A percentile compares a stretch with the other conserved stretches of the same genome.
phyloP scores from a whole-genome alignment of 2,329 filamentous ascomycete species.

The Diaporthe amygdali region DNA sequence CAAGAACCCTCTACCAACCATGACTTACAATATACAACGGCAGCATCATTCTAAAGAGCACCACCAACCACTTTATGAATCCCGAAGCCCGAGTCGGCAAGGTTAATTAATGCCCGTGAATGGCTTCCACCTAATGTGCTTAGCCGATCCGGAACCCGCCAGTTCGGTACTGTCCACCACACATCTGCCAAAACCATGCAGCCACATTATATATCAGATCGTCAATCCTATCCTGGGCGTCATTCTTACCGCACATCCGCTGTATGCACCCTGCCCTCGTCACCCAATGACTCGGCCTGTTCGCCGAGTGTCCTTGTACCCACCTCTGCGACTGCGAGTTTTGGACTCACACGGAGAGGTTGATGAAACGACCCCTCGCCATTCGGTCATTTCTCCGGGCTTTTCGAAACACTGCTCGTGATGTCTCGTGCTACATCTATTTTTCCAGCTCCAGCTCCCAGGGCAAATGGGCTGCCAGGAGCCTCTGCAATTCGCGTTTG shows the following conservation, averaged over 20 bases:
- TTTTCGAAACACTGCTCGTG: slow-evolving; percentile 3
- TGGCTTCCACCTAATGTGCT: slow-evolving; percentile 15
- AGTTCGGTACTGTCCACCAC: slow-evolving; percentile 16
- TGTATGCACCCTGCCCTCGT: neutral
- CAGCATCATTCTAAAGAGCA: neutral
- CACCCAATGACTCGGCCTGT: neutral
- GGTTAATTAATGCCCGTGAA: neutral
- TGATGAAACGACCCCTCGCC: slow-evolving; percentile 12
- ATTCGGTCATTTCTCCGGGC: slow-evolving; percentile 10
- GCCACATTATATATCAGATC: slow-evolving; percentile 10
- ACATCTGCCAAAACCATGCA: slow-evolving; percentile 15
- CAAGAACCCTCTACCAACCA: neutral
- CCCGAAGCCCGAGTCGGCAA: neutral
- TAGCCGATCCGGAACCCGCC: slow-evolving; percentile 15
- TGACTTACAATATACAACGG: neutral
- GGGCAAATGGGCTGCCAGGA: neutral
- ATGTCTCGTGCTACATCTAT: slow-evolving; percentile 8
- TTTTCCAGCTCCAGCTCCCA: neutral
- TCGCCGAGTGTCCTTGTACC: neutral
- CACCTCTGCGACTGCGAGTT: neutral
- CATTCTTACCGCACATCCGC: neutral
- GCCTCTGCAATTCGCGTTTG: slow-evolving; percentile 2
- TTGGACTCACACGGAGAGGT: neutral
- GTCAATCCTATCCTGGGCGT: neutral
- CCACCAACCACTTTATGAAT: neutral